A percentile compares a stretch with the other conserved stretches of the same genome.
Conservation (phyloP, 2,329 filamentous ascomycete genomes). For the Fusarium paranaense region DNA sequence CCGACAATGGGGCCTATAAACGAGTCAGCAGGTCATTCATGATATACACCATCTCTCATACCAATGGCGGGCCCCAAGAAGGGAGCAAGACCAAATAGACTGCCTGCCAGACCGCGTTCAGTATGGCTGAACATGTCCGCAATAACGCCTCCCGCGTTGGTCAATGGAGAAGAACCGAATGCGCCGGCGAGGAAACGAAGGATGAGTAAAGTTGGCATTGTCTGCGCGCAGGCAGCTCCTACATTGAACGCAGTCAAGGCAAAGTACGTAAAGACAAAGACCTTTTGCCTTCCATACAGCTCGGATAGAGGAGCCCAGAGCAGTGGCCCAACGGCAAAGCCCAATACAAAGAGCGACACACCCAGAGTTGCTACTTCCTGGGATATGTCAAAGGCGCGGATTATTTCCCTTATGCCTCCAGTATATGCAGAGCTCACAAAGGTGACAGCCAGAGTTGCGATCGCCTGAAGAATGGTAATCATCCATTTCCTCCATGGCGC, state of each 20-base stretch:
- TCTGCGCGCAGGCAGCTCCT: slow-evolving; percentile 66
- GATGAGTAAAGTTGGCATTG: slow-evolving; percentile 68
- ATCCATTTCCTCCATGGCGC: slow-evolving; percentile 69
- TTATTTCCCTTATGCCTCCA: slow-evolving; percentile 65
- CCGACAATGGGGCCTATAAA: slow-evolving; percentile 62
- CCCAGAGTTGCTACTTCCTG: slow-evolving; percentile 68
- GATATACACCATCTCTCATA: neutral
- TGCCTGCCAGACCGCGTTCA: slow-evolving; percentile 64
- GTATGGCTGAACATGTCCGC: slow-evolving; percentile 66
- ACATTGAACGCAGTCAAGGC: slow-evolving; percentile 70
- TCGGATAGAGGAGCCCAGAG: slow-evolving; percentile 76
- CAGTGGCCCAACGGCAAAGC: slow-evolving; percentile 70
- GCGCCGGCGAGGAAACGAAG: slow-evolving; percentile 71
- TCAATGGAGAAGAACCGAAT: slow-evolving; percentile 59
- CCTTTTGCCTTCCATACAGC: slow-evolving; percentile 68
- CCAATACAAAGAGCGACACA: slow-evolving; percentile 72
- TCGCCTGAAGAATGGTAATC: slow-evolving; percentile 63
- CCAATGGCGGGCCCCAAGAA: slow-evolving; percentile 32
- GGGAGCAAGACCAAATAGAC: slow-evolving; percentile 65
- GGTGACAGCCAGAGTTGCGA: slow-evolving; percentile 75
- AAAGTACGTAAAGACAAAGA: slow-evolving; percentile 69
- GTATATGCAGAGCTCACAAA: slow-evolving; percentile 77
- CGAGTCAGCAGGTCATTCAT: neutral
- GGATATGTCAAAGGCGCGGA: slow-evolving; percentile 64
- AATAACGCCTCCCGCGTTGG: slow-evolving; percentile 61